Evolutionary conservation across 2,329 filamentous ascomycete species (phyloP).

Genomic region (Trichoderma endophyticum): DNA sequence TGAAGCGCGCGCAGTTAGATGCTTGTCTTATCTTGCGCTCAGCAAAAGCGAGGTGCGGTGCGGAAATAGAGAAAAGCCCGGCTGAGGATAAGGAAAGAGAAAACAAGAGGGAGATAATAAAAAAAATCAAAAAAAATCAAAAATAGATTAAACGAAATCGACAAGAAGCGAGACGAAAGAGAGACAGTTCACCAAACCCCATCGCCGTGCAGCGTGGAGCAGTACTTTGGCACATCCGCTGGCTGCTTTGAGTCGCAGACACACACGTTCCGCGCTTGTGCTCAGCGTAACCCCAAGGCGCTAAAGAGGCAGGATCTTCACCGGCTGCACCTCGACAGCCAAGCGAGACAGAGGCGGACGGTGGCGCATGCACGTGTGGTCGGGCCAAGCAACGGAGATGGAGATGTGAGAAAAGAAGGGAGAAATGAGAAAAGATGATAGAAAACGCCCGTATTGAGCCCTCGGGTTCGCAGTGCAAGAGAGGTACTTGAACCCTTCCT

Average conservation of each 20-base stretch:
- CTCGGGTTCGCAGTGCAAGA: not conserved
- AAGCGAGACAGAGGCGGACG: constrained; percentile 2
- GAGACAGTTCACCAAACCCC: not conserved
- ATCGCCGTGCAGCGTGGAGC: not conserved
- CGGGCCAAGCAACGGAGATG: not conserved
- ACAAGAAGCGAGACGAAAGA: not conserved
- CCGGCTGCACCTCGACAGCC: constrained; percentile 17
- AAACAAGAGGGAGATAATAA: not conserved
- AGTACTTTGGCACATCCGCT: too few species aligned
- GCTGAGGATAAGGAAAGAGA: not conserved
- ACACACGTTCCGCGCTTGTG: not conserved
- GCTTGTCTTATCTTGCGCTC: not conserved
- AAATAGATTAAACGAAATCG: not conserved
- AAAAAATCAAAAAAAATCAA: not conserved
- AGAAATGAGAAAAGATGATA: not conserved
- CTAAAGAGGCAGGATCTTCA: constrained; percentile 18
- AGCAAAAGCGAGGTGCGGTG: not conserved
- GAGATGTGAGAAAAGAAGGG: not conserved
- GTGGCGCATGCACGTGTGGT: constrained; percentile 1
- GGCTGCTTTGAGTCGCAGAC: not conserved
- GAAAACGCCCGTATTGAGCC: not conserved
- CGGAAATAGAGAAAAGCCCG: not conserved
- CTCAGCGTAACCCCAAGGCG: not conserved
- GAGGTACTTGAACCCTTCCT: not conserved
- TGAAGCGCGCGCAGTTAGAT: not conserved